Evolutionary conservation across 257 asterid genomes (phyloP), one percentile per base, ranked within the genome.

Genomic region (Nicotiana knightiana): DNA sequence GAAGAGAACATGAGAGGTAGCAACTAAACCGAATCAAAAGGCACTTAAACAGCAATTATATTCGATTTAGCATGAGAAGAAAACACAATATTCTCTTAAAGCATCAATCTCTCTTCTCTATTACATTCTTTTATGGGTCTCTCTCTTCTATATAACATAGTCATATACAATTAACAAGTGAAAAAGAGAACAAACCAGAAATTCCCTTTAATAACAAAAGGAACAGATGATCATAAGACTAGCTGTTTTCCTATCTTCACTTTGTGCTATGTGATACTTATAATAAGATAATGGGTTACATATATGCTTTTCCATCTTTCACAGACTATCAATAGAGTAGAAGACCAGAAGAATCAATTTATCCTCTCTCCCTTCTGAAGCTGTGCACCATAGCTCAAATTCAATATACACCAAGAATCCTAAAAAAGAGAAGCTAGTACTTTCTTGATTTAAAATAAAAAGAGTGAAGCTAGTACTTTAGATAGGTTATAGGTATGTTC

Each of bases 171-270:
- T 26, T 71, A 12, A 24, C 35, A 62, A 28, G 37, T 26, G 68
- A 18, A n/a, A 21, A 70, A n/a, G 11, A 15, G 24, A 26, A 35
- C 79, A 73, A 73, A 26, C 63, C 28, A 26, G 16, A 26, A 0
- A 26, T 48, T 73, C 79, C 79, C 43, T 73, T 73, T 26, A 73
- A 73, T 73, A 73, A 48, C 62, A 73, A 26, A n/a, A 48, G 7
- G 63, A 48, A 48, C 28, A 51, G 51, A 26, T 11, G 12, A 73
- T 48, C 32, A 73, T 73, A 48, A 37, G 53, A 63, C 79, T 48
- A 8, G 79, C 26, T 51, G 79, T 26, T 73, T 73, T 15, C 63
- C 79, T 73, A 51, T 53, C 79, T 73, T 73, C 79, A 24, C 79
- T 73, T 73, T 26, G 63, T 73, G 37, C 26, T 26, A 73, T 11